Base-by-base conservation (phyloP, 2,329 filamentous ascomycete genomes). In the Orbilia javanica region DNA sequence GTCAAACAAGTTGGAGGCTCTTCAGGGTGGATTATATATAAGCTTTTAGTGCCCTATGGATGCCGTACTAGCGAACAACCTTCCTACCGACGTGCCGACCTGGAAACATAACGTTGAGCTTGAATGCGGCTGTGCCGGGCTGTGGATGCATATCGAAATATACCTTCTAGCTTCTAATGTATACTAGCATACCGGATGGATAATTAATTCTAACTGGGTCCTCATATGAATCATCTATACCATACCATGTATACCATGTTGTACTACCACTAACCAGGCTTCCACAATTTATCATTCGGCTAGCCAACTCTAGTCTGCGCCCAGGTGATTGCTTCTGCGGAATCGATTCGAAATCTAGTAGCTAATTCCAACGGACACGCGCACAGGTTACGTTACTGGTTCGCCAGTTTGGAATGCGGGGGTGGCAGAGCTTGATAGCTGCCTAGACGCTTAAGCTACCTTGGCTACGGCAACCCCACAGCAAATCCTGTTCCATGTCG, bases 401-500 rank as follows among this genome's bases (percentile, higher is more conserved):
- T n/a, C 10, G n/a, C 34, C 34, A 10, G 20, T 42, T n/a, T 60
- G 31, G 52, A 39, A 27, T 60, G 55, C 55, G 55, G 55, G 53
- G 55, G 31, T 60, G 55, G 55, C 55, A 60, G 55, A 60, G 34
- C 55, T 60, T 60, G 11, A 60, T 60, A 42, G 55, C 55, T 60
- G 55, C 55, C 55, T 60, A 60, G 55, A 42, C 34, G n/a, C 20
- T 60, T 42, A 20, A 42, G 13, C 34, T 25, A 42, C 15, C 55
- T 60, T 27, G 52, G 52, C 52, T 39, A 22, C 13, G 11, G 22
- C 29, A 25, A 22, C 29, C 52, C 29, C n/a, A 20, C 29, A 57
- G 29, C 29, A 5, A 31, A 27, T 39, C 31, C 36, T 36, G 29
- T n/a, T 39, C 15, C 4, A 22, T 34, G 1, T 55, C 5, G 29